phyloP scores from a whole-genome alignment of 192 early-diverging fungal genomes.

The Oehlia diaphana region DNA sequence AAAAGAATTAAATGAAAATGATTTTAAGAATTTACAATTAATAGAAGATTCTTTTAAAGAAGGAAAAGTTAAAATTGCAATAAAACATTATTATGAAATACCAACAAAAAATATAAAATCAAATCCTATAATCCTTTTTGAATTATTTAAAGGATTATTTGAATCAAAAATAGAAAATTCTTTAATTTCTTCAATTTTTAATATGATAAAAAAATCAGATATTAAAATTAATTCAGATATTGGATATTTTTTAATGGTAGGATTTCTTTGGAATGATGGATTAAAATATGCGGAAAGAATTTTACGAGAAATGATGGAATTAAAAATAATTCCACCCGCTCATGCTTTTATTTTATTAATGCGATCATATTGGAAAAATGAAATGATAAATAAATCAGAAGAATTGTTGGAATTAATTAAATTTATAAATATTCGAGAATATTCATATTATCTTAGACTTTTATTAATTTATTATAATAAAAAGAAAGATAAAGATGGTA shows the following conservation, averaged over 20 bases:
- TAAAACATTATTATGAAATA: neutral
- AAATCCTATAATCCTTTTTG: neutral
- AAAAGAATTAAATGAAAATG: neutral
- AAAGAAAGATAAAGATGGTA: neutral
- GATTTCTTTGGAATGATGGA: neutral
- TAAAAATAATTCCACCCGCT: neutral
- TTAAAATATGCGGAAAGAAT: neutral
- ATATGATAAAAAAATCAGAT: neutral
- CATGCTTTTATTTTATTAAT: neutral
- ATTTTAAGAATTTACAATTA: neutral
- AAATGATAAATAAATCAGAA: neutral
- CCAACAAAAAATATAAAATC: neutral
- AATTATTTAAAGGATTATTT: conserved; percentile 5
- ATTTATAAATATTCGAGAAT: neutral
- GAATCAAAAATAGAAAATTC: neutral
- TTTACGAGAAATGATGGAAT: neutral
- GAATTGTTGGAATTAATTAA: neutral
- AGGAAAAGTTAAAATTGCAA: neutral
- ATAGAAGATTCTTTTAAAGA: neutral
- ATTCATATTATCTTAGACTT: neutral
- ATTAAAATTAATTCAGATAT: neutral
- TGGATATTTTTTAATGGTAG: neutral
- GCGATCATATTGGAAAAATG: neutral
- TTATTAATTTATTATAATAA: neutral
- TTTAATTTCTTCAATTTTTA: neutral